phyloP scores from a whole-genome alignment of 352 stramenopile genomes.

The Stramenopiles sp. region DNA sequence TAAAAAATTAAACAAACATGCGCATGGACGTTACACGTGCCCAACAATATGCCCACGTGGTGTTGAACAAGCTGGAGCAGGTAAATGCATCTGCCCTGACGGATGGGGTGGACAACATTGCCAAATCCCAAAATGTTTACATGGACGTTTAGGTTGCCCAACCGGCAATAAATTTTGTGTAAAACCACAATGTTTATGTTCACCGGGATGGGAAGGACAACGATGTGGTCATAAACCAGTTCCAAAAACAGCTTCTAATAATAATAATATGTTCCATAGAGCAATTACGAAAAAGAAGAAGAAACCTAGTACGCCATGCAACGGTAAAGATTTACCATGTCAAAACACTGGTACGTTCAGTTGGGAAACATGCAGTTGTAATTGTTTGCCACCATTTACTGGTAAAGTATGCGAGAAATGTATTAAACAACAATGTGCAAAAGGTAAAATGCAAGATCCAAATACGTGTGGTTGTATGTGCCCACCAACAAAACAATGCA shows the following conservation, averaged over 20 bases:
- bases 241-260: neutral
- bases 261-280: neutral
- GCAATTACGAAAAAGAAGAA: neutral
- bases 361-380: neutral
- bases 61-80: neutral
- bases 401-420: constrained; percentile 1
- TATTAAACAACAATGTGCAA: neutral
- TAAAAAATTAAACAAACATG: neutral
- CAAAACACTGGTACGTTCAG: constrained; percentile 10
- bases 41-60: neutral
- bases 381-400: neutral
- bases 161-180: neutral
- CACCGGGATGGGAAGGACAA: neutral
- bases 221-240: neutral
- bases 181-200: neutral
- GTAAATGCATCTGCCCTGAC: neutral
- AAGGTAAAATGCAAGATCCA: constrained; percentile 8
- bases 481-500: constrained; percentile 12
- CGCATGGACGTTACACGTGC: neutral
- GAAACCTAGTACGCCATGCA: neutral
- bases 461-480: constrained; percentile 9
- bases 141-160: neutral
- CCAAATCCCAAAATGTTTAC: neutral
- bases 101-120: neutral
- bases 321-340: neutral